These are phyloP conservation scores for Strobilomyces confusus DNA, from an alignment of 768 basidiomycete genomes.

Conservation along the genomic window DNA sequence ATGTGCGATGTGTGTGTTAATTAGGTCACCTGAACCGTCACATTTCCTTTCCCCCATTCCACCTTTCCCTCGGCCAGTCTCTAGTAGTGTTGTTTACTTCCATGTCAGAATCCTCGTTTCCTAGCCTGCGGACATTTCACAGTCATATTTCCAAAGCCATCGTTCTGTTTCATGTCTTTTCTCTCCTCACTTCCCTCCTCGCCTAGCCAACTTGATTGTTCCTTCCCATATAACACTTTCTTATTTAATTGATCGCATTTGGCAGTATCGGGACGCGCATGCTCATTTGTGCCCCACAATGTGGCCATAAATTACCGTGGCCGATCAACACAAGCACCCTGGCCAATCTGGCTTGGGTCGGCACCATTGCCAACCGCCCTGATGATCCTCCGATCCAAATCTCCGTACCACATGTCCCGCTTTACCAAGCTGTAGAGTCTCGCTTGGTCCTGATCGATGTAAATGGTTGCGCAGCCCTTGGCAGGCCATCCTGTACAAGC, in stretches of 20 bases:
- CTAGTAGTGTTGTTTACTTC: not conserved
- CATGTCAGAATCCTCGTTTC: not conserved
- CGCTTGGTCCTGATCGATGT: not conserved
- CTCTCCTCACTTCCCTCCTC: not conserved
- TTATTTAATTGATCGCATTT: constrained; percentile 3
- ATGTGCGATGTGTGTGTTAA: constrained; percentile 8
- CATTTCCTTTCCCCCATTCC: not conserved
- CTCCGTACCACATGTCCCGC: constrained; percentile 4
- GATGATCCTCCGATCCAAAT: constrained; percentile 7
- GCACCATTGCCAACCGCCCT: not conserved
- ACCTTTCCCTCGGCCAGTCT: not conserved
- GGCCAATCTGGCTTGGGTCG: not conserved
- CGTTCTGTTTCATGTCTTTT: not conserved
- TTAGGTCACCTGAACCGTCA: not conserved
- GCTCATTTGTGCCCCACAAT: not conserved
- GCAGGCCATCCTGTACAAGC: constrained; percentile 27
- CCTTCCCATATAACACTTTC: not conserved
- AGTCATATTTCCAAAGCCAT: not conserved
- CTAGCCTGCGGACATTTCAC: constrained; percentile 10
- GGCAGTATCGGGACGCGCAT: not conserved
- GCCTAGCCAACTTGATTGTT: not conserved
- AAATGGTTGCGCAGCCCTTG: not conserved
- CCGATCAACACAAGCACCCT: not conserved
- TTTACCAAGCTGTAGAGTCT: constrained; percentile 25
- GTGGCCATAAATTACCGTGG: not conserved